Conservation (phyloP, 371 early-diverging fungal species). For the Smittium mucronatum region DNA sequence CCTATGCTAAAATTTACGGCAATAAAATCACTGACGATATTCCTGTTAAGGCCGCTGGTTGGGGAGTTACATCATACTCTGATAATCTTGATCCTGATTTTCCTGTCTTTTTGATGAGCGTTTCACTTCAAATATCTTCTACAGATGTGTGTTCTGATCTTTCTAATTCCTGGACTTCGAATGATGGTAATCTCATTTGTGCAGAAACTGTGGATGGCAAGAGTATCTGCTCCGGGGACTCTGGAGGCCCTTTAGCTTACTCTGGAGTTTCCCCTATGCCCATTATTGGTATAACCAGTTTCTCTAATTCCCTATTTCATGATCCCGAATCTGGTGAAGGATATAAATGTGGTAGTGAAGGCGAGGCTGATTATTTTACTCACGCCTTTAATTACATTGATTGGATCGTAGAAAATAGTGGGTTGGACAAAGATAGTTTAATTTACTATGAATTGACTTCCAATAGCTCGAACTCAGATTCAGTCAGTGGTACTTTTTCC, state of each 20-base stretch:
- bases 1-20: slow-evolving; percentile 16
- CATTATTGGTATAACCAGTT: slow-evolving; percentile 6
- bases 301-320: background rate
- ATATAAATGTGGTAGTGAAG: background rate
- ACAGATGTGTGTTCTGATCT: slow-evolving; percentile 11
- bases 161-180: slow-evolving; percentile 2
- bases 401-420: background rate
- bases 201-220: slow-evolving; percentile 17
- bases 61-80: slow-evolving; percentile 19
- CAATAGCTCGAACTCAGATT: no score
- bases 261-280: background rate
- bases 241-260: slow-evolving; percentile 20
- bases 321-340: background rate
- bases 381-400: slow-evolving; percentile 7
- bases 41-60: slow-evolving; percentile 22
- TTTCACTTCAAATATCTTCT: slow-evolving; percentile 16
- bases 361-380: background rate
- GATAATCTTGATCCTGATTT: background rate
- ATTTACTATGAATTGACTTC: no score
- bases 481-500: no score
- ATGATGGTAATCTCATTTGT: slow-evolving; percentile 18
- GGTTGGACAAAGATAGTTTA: background rate
- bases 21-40: slow-evolving; percentile 14
- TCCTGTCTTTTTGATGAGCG: slow-evolving; percentile 19
- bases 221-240: slow-evolving; percentile 30